A percentile compares a stretch with the other conserved stretches of the same genome.
Evolutionary conservation across 495 filamentous ascomycete genomes (phyloP).

Genomic region (Penicillium psychrofluorescens): DNA sequence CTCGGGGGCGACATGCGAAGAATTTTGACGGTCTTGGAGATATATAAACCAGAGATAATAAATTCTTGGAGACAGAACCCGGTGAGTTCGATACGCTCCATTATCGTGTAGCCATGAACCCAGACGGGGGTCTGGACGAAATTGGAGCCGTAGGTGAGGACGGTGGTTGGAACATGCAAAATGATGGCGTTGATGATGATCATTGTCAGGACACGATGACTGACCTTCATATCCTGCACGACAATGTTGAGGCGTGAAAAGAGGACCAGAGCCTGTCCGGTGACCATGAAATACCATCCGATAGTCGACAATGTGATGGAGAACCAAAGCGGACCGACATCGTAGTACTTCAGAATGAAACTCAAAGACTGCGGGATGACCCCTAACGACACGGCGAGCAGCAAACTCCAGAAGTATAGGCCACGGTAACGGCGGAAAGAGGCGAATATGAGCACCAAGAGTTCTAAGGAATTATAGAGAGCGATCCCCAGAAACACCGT

Average conservation of each 20-base stretch:
- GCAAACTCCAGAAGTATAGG: slow-evolving; percentile 36
- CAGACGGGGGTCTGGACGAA: slow-evolving; percentile 12
- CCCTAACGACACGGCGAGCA: slow-evolving; percentile 25
- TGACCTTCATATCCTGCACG: slow-evolving; percentile 18
- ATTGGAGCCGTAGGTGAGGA: slow-evolving; percentile 30
- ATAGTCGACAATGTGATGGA: slow-evolving; percentile 28
- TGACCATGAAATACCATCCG: slow-evolving; percentile 37
- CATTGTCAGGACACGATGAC: slow-evolving; percentile 23
- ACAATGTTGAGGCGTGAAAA: slow-evolving; percentile 32
- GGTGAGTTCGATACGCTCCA: slow-evolving; percentile 39
- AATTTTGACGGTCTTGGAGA: slow-evolving; percentile 32
- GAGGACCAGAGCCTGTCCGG: slow-evolving; percentile 30
- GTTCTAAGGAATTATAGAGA: slow-evolving; percentile 33
- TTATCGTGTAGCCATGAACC: slow-evolving; percentile 27
- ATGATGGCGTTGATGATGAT: slow-evolving; percentile 30
- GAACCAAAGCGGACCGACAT: slow-evolving; percentile 12
- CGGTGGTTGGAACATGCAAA: slow-evolving; percentile 32
- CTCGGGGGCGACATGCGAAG: slow-evolving; percentile 23
- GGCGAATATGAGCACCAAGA: slow-evolving; percentile 28
- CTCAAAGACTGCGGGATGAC: slow-evolving; percentile 31
- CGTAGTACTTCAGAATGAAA: slow-evolving; percentile 30
- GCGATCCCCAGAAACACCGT: slow-evolving; percentile 27
- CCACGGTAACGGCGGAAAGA: slow-evolving; percentile 32
- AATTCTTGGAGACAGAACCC: slow-evolving; percentile 42
- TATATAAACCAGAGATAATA: slow-evolving; percentile 43